Percentiles rank a stretch among this genome's conserved stretches.
phyloP scores from a whole-genome alignment of 768 basidiomycete species.

The Pleurotus sapidus region DNA sequence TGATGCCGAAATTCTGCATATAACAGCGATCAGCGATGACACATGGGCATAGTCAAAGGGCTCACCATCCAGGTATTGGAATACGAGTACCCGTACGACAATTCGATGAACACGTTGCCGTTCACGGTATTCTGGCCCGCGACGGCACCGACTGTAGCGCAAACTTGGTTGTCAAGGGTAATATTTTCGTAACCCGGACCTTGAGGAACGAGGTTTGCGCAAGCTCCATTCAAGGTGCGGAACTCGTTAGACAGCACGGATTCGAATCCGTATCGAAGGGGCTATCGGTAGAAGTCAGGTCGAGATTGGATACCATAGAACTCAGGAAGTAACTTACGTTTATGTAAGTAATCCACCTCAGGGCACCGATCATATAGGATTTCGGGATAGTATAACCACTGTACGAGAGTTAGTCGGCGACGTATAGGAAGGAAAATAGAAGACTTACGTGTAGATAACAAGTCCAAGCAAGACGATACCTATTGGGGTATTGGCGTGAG shows the following conservation, averaged over 20 bases:
- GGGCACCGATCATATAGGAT: constrained; percentile 62
- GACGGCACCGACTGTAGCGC: constrained; percentile 64
- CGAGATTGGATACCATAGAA: background rate
- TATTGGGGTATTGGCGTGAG: constrained; percentile 3
- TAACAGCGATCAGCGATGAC: constrained; percentile 44
- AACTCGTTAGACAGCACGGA: constrained; percentile 81
- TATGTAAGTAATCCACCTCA: constrained; percentile 66
- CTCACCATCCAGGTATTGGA: constrained; percentile 43
- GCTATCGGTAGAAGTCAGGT: constrained; percentile 30
- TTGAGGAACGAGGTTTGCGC: constrained; percentile 56
- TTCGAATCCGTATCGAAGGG: constrained; percentile 74
- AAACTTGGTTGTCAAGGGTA: constrained; percentile 66
- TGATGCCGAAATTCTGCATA: constrained; percentile 70
- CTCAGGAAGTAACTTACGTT: constrained; percentile 36
- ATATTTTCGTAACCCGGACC: constrained; percentile 62
- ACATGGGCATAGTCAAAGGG: background rate
- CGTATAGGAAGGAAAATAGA: constrained; percentile 7
- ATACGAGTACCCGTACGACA: constrained; percentile 47
- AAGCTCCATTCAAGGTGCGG: constrained; percentile 59
- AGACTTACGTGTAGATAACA: constrained; percentile 51
- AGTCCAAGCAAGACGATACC: constrained; percentile 45
- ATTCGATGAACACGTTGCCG: constrained; percentile 50
- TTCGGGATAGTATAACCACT: constrained; percentile 59
- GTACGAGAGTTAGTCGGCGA: background rate
- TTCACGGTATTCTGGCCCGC: constrained; percentile 59